These are phyloP conservation scores for Kregervanrija fluxuum DNA, from an alignment of 805 yeast species.

Conservation along the genomic window DNA sequence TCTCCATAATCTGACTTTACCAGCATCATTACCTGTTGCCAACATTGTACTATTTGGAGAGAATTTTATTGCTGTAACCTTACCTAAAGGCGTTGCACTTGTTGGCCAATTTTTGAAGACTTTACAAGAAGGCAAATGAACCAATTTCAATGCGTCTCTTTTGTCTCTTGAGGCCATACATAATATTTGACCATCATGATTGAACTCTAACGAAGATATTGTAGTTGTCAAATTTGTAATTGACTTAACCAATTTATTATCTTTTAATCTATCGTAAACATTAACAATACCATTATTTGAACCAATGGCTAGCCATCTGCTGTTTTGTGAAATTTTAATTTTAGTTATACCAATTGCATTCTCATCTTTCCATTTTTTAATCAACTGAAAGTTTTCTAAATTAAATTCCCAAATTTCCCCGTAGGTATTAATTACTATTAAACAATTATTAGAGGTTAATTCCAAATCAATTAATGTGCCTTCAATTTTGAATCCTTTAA, in stretches of 20 bases:
- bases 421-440: conserved; percentile 56
- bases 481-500: conserved; percentile 81
- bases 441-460: conserved; percentile 41
- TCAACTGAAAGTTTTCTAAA: conserved; percentile 40
- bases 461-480: conserved; percentile 80
- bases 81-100: conserved; percentile 92
- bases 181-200: conserved; percentile 83
- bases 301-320: conserved; percentile 86
- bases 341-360: conserved; percentile 81
- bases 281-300: conserved; percentile 84
- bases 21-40: conserved; percentile 86
- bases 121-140: conserved; percentile 80
- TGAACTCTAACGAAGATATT: conserved; percentile 64
- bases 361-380: conserved; percentile 75
- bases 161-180: conserved; percentile 80
- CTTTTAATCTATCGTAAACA: conserved; percentile 55
- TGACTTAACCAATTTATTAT: conserved; percentile 48
- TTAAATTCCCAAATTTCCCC: conserved; percentile 92
- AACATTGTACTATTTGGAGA: conserved; percentile 78
- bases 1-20: conserved; percentile 84
- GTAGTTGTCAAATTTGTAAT: conserved; percentile 79
- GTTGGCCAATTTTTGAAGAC: conserved; percentile 97
- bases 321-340: conserved; percentile 44
- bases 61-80: conserved; percentile 74
- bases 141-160: conserved; percentile 78